Percentiles rank a stretch among this genome's conserved stretches.
Evolutionary conservation across 495 filamentous ascomycete species (phyloP).

Genomic region (Daldinia concentrica): DNA sequence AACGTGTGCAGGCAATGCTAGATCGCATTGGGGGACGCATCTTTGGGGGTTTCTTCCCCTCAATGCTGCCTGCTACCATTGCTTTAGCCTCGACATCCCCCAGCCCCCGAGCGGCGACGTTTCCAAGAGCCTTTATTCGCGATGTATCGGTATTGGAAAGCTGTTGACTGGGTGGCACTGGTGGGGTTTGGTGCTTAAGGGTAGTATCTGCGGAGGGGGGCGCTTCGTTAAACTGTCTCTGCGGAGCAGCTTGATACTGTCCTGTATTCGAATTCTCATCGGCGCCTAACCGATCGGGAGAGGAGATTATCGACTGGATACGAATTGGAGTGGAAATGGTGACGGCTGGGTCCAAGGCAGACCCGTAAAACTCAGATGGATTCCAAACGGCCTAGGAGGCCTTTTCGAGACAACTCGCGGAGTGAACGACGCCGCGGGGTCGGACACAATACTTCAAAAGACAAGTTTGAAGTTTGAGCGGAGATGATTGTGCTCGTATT

Average conservation of each 20-base stretch:
- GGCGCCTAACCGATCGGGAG: conserved; percentile 53
- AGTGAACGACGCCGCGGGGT: conserved; percentile 32
- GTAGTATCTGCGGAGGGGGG: conserved; percentile 44
- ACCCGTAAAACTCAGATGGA: conserved; percentile 29
- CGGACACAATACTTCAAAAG: conserved; percentile 24
- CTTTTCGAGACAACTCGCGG: conserved; percentile 27
- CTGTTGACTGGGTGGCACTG: conserved; percentile 24
- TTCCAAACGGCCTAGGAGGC: conserved; percentile 27
- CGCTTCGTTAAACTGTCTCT: conserved; percentile 51
- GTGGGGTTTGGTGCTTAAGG: conserved; percentile 27
- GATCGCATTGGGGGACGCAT: conserved; percentile 72
- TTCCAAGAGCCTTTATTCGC: conserved; percentile 28
- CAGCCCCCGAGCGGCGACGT: conserved; percentile 30
- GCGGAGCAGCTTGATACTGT: conserved; percentile 44
- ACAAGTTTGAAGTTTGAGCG: conserved; percentile 10
- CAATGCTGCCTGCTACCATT: conserved; percentile 44
- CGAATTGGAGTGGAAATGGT: conserved; percentile 61
- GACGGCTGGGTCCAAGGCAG: conserved; percentile 52
- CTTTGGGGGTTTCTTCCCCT: conserved; percentile 59
- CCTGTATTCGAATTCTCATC: conserved; percentile 49
- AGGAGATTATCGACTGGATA: conserved; percentile 61
- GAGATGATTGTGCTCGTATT: conserved; percentile 23
- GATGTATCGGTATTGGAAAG: conserved; percentile 28
- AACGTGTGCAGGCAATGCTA: conserved; percentile 80
- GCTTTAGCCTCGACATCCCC: conserved; percentile 41